Base-by-base conservation (phyloP, 1,139 yeast species). In the Tardiomyces depauwii region DNA sequence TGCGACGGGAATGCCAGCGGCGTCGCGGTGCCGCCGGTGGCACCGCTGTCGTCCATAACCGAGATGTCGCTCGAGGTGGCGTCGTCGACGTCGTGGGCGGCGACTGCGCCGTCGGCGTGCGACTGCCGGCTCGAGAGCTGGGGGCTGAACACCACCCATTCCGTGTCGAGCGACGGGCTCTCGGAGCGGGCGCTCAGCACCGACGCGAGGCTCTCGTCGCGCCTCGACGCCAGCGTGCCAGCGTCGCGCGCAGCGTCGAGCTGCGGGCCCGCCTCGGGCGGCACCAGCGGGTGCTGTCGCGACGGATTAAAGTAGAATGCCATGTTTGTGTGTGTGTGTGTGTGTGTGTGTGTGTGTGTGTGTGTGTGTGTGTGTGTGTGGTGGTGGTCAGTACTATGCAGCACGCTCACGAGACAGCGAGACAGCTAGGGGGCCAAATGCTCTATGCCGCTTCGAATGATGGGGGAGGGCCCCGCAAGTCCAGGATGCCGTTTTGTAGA, bases 1-100 rank as follows among this genome's bases (percentile, higher is more conserved):
- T 64, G 68, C 33, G 53, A 48, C n/a, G 68, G 68, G 41, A 64
- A 54, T 40, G 64, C 64, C 18, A 64, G 51, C 25, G 61, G 61
- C 6, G 60, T 53, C n/a, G 47, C 43, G 18, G 36, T 30, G 36
- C 36, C 36, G 16, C 36, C 36, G 16, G 10, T 13, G 55, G 45
- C 7, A 56, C 59, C 27, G 46, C 47, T 7, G n/a, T 41, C 32
- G 16, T 49, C 49, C 44, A 21, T 21, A 23, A 38, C 18, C 33
- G 25, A 21, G 18, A 19, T 18, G 18, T 25, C 42, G 49, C 14
- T 45, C 50, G 10, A 39, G 49, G 14, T 44, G 50, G 11, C 19
- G 38, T 40, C 42, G 9, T 23, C 45, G 27, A 36, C 42, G 42
- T 16, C 44, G 42, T 2, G 38, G 28, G 12, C 39, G 44, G 38